Conservation (phyloP, 495 filamentous ascomycete genomes). For the Aspergillus incahuasiensis region DNA sequence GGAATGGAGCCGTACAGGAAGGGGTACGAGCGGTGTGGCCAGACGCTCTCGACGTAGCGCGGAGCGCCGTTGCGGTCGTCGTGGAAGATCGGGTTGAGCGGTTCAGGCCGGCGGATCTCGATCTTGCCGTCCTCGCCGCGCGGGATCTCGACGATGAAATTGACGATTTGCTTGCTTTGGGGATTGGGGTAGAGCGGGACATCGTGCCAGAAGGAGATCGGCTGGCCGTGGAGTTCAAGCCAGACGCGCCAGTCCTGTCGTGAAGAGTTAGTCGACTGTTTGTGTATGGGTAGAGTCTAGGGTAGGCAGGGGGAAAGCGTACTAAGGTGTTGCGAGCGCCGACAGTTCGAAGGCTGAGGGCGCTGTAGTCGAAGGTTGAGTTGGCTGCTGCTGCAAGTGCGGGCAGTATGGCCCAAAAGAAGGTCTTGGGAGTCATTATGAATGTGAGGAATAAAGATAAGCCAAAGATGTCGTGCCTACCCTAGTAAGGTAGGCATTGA, state of each 20-base stretch:
- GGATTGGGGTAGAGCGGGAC: neutral
- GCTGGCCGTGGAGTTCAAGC: neutral
- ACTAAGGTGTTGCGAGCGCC: slow-evolving; percentile 4
- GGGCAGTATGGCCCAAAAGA: neutral
- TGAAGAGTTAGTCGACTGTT: no score
- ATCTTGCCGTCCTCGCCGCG: neutral
- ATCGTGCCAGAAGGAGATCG: slow-evolving; percentile 8
- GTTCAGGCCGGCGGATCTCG: neutral
- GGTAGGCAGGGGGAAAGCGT: neutral
- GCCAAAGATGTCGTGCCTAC: no score
- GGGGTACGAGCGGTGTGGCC: neutral
- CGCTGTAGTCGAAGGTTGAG: slow-evolving; percentile 3
- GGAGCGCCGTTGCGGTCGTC: neutral
- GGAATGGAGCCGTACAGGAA: slow-evolving; percentile 6
- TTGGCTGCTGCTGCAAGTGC: neutral
- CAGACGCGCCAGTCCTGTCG: slow-evolving; percentile 1
- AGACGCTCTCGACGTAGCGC: slow-evolving; percentile 4
- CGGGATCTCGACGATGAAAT: slow-evolving; percentile 5
- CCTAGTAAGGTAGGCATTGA: no score
- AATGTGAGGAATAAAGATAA: no score
- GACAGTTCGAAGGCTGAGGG: slow-evolving; percentile 2
- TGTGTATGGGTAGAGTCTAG: no score
- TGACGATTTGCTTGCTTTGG: neutral
- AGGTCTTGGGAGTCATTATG: neutral
- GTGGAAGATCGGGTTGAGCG: slow-evolving; percentile 2